A percentile compares a stretch with the other conserved stretches of the same genome.
phyloP scores from a whole-genome alignment of 371 early-diverging fungal genomes.

The Haplosporangium sp. region DNA sequence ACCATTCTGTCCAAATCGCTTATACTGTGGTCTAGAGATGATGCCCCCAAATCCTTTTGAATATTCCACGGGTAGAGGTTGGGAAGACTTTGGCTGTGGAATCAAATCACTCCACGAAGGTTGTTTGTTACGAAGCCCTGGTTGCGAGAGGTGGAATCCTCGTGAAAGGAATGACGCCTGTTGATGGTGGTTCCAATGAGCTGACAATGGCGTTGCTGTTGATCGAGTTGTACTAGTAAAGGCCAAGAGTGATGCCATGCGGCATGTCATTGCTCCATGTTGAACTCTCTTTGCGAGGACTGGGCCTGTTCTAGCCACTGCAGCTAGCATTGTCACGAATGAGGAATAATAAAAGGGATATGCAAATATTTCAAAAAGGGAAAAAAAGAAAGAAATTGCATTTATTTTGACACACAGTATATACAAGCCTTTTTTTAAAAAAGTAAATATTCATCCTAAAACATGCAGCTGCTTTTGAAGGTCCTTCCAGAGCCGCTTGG shows the following conservation, averaged over 20 bases:
- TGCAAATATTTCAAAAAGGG: background rate
- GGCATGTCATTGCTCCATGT: background rate
- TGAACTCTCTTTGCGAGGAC: background rate
- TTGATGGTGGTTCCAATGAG: background rate
- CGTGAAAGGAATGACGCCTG: background rate
- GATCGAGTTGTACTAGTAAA: background rate
- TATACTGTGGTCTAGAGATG: slow-evolving; percentile 31
- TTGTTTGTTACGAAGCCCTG: slow-evolving; percentile 12
- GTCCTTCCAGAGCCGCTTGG: slow-evolving; percentile 8
- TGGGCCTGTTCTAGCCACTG: slow-evolving; percentile 9
- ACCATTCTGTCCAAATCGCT: slow-evolving; percentile 44
- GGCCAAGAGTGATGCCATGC: background rate
- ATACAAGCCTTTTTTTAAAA: background rate
- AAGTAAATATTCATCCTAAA: background rate
- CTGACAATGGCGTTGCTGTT: background rate
- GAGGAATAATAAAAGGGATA: background rate
- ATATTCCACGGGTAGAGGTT: slow-evolving; percentile 4
- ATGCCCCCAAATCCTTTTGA: slow-evolving; percentile 11
- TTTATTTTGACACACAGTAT: background rate
- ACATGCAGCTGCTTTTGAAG: background rate
- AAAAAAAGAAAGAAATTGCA: background rate
- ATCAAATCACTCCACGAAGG: slow-evolving; percentile 42
- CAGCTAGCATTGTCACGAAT: background rate
- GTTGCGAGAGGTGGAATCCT: slow-evolving; percentile 6
- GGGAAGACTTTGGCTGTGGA: slow-evolving; percentile 18